These are phyloP conservation scores for Saccharomyces hybrid DNA, from an alignment of 1,139 yeast species.

Conservation along the genomic window DNA sequence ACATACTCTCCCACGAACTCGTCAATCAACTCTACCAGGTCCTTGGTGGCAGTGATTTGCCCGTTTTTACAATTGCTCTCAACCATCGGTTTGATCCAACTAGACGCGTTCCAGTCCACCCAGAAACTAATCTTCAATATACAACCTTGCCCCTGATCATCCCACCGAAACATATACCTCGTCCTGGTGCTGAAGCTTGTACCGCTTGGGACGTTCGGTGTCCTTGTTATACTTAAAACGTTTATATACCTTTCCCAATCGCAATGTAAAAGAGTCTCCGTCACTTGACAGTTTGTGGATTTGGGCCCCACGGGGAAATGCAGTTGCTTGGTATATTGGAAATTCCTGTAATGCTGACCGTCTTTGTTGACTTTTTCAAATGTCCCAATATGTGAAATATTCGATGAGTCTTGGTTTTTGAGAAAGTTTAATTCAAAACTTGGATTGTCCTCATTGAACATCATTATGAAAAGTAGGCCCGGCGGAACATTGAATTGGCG, in stretches of 20 bases:
- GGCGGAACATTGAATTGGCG: constrained; percentile 65
- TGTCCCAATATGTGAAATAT: constrained; percentile 45
- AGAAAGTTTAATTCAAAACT: constrained; percentile 45
- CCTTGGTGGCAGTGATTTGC: constrained; percentile 52
- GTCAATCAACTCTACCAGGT: constrained; percentile 16
- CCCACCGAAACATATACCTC: constrained; percentile 67
- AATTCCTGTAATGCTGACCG: constrained; percentile 45
- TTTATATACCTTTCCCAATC: constrained; percentile 48
- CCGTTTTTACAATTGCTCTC: constrained; percentile 89
- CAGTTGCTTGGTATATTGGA: constrained; percentile 71
- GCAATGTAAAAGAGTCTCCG: constrained; percentile 54
- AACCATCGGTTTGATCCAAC: constrained; percentile 87
- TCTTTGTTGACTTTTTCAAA: constrained; percentile 37
- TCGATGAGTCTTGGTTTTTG: constrained; percentile 61
- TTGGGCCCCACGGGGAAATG: constrained; percentile 87
- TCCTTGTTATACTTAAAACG: constrained; percentile 58
- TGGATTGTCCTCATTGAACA: constrained; percentile 62
- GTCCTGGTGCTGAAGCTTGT: constrained; percentile 70
- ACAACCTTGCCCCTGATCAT: constrained; percentile 45
- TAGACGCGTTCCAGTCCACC: constrained; percentile 84
- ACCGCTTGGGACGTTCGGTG: constrained; percentile 96
- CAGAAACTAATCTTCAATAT: constrained; percentile 51
- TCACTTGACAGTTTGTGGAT: constrained; percentile 74
- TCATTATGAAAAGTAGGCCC: constrained; percentile 59
- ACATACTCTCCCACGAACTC: constrained; percentile 12